These are phyloP conservation scores for Paraphoma chrysanthemicola DNA, from an alignment of 2,329 filamentous ascomycete genomes.

Conservation along the genomic window DNA sequence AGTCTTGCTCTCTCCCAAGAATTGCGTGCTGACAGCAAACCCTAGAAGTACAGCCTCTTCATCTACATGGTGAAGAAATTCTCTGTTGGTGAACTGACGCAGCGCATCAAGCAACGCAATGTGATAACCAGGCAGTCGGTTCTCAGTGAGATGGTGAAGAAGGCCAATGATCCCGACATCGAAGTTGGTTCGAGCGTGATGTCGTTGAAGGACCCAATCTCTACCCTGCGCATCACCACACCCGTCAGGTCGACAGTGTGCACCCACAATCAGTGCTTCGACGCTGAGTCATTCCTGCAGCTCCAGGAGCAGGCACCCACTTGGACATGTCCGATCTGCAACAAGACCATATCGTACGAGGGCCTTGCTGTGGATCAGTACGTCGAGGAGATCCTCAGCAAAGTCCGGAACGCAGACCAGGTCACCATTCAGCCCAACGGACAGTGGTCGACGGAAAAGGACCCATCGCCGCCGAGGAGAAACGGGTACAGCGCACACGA, in stretches of 20 bases:
- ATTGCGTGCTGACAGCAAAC: constrained; percentile 20
- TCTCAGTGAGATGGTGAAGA: constrained; percentile 80
- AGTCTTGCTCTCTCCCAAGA: background rate
- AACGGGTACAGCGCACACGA: constrained; percentile 48
- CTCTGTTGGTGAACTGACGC: constrained; percentile 74
- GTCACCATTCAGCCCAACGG: constrained; percentile 91
- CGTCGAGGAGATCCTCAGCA: constrained; percentile 82
- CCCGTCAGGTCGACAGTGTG: constrained; percentile 83
- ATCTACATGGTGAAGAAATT: constrained; percentile 78
- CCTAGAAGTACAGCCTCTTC: constrained; percentile 60
- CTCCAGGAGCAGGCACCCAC: constrained; percentile 95
- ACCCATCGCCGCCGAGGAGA: constrained; percentile 44
- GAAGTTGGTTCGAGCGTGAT: constrained; percentile 86
- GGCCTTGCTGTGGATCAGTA: constrained; percentile 90
- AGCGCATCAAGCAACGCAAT: constrained; percentile 68
- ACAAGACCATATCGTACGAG: constrained; percentile 80
- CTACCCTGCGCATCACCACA: constrained; percentile 78
- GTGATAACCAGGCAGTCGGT: constrained; percentile 83
- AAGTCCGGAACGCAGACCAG: constrained; percentile 77
- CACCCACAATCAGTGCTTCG: constrained; percentile 93
- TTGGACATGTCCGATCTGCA: constrained; percentile 96
- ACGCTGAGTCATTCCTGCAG: constrained; percentile 89
- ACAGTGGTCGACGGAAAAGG: constrained; percentile 68
- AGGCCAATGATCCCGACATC: constrained; percentile 86
- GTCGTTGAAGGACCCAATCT: constrained; percentile 91